Evolutionary conservation across 208 protist species (phyloP), one percentile per base, ranked within the genome.

Genomic region (Trypanosoma platydactyli): DNA sequence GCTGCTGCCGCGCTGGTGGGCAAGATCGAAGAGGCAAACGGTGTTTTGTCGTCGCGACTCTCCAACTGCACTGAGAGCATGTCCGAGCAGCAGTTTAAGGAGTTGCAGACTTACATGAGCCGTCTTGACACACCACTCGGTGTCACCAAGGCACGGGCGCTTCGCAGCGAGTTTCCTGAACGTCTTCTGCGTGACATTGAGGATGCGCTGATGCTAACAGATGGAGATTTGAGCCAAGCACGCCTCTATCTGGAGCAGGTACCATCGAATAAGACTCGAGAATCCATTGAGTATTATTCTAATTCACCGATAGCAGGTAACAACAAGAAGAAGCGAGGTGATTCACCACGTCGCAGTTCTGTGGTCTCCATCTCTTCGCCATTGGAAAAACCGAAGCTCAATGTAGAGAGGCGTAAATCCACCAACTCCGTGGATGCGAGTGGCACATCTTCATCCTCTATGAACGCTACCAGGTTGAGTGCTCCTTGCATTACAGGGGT

Each of bases 161-260:
- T 84, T 35, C 55, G 42, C n/a, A 49, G 15, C 1, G 79, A 85
- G 59, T 88, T 88, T 61, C 82, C 82, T 18, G 50, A 64, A 16
- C 64, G 45, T 16, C 53, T 44, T 6, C 49, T 58, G 33, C 16
- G 65, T 15, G 74, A 84, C 18, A 64, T 84, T 30, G 65, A 77
- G 35, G 62, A 61, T 25, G 77, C 80, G 20, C 63, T 86, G 52
- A 41, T 53, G 66, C 68, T 86, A 3, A 84, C 81, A 1, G 80
- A 84, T 62, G 65, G 71, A 35, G 71, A 86, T 56, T 11, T 78
- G 33, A 52, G 51, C 0, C 59, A 80, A 35, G 77, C 78, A 0
- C 62, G 73, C 6, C 60, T 62, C 16, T 83, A 71, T 62, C 42
- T 85, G 18, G 9, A 53, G 12, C 64, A 77, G 1, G 61, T 61